A percentile compares a stretch with the other conserved stretches of the same genome.
Conservation (phyloP, 768 basidiomycete species). For the Lactarius akahatsu region DNA sequence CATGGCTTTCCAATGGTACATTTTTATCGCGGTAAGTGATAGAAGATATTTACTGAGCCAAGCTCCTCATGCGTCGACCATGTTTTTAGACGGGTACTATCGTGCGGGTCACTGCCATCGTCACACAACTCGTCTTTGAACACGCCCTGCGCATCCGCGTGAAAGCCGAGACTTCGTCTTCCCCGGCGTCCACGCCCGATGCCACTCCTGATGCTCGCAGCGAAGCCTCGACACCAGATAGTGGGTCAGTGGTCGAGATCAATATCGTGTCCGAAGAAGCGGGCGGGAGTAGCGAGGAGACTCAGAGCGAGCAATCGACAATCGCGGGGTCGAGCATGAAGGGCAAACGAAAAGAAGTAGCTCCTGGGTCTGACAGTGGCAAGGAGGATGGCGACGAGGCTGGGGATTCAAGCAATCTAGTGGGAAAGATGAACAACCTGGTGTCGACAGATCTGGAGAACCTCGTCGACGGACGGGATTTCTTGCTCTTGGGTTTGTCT, state of each 20-base stretch:
- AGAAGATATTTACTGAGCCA: background rate
- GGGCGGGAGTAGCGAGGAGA: slow-evolving; percentile 25
- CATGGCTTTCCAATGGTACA: slow-evolving; percentile 54
- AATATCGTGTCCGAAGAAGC: slow-evolving; percentile 5
- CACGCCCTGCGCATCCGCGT: slow-evolving; percentile 55
- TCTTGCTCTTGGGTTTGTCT: slow-evolving; percentile 25
- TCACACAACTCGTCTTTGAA: slow-evolving; percentile 56
- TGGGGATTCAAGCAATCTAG: slow-evolving; percentile 45
- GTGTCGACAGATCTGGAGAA: slow-evolving; percentile 59
- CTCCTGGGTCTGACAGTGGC: slow-evolving; percentile 1
- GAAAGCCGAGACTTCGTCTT: slow-evolving; percentile 40
- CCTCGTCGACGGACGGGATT: slow-evolving; percentile 35
- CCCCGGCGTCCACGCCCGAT: slow-evolving; percentile 29
- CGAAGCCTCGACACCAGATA: slow-evolving; percentile 30
- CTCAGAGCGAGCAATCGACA: slow-evolving; percentile 24
- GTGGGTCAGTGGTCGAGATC: slow-evolving; percentile 29
- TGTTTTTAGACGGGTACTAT: slow-evolving; percentile 38
- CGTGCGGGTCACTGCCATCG: slow-evolving; percentile 44
- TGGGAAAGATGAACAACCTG: slow-evolving; percentile 76
- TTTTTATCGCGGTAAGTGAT: slow-evolving; percentile 39
- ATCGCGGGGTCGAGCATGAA: slow-evolving; percentile 25
- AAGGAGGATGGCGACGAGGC: slow-evolving; percentile 6
- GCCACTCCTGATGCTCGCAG: slow-evolving; percentile 30
- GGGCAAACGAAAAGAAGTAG: slow-evolving; percentile 24
- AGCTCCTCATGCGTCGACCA: background rate